Conservation (phyloP, 345 rosid species). For the Dovyalis caffra region DNA sequence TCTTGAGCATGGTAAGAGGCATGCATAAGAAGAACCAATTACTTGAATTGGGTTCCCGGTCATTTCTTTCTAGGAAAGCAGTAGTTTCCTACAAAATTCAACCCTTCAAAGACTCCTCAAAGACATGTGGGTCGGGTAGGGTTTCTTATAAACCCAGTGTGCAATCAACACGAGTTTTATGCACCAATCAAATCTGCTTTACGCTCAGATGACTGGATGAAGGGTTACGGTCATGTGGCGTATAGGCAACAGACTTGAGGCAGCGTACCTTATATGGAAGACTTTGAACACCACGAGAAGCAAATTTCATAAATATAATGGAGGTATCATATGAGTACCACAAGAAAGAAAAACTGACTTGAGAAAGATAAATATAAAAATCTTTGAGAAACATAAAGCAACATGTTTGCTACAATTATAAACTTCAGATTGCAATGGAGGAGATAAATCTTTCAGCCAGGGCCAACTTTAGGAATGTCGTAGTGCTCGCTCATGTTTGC, state of each 20-base stretch:
- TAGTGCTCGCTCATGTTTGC: constrained; percentile 93
- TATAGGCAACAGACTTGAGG: no score
- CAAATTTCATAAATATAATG: no score
- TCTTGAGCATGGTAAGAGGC: no score
- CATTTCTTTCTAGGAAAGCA: neutral
- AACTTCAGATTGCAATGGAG: neutral
- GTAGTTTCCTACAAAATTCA: no score
- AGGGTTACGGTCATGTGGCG: no score
- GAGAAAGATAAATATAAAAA: neutral
- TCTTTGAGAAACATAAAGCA: neutral
- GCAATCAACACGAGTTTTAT: neutral
- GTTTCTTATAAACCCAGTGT: no score
- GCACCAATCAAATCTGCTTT: neutral
- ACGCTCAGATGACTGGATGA: neutral
- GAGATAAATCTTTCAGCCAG: constrained; percentile 43
- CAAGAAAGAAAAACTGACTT: neutral
- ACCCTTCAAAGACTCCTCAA: no score
- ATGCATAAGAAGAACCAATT: neutral
- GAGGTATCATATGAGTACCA: neutral
- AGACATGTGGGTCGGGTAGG: no score
- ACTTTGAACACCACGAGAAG: no score
- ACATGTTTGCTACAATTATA: neutral
- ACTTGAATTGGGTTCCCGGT: neutral
- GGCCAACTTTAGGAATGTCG: constrained; percentile 91
- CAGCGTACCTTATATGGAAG: no score